Evolutionary conservation across 2,329 filamentous ascomycete species (phyloP).

Genomic region (Neurospora sp.): DNA sequence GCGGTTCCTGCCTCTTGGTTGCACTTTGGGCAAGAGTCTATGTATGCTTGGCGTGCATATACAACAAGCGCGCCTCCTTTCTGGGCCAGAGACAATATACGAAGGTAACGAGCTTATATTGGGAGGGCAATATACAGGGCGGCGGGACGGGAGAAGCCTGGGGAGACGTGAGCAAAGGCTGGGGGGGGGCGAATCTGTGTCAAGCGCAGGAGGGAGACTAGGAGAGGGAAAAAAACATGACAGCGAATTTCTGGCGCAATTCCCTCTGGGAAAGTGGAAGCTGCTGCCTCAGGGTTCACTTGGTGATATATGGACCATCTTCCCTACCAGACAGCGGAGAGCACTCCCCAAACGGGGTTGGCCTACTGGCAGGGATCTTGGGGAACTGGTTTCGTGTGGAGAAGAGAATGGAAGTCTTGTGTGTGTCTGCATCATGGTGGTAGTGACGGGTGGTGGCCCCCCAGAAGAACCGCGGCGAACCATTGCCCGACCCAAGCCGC

Average conservation of each 20-base stretch:
- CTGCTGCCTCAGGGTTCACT: slow-evolving; percentile 14
- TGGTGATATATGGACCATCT: slow-evolving; percentile 20
- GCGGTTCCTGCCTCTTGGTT: slow-evolving; percentile 18
- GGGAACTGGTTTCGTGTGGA: slow-evolving; percentile 15
- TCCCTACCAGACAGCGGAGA: slow-evolving; percentile 11
- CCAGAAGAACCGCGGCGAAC: slow-evolving; percentile 1
- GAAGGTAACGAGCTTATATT: slow-evolving; percentile 32
- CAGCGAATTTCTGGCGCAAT: slow-evolving; percentile 10
- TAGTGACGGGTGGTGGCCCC: slow-evolving; percentile 3
- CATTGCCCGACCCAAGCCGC: neutral
- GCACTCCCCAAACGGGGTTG: slow-evolving; percentile 13
- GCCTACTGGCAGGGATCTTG: slow-evolving; percentile 15
- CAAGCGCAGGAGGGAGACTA: slow-evolving; percentile 6
- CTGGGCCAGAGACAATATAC: slow-evolving; percentile 29
- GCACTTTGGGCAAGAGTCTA: slow-evolving; percentile 22
- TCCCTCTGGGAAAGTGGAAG: slow-evolving; percentile 12
- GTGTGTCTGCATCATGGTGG: slow-evolving; percentile 11
- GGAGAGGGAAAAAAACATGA: slow-evolving; percentile 2
- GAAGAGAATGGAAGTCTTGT: slow-evolving; percentile 2
- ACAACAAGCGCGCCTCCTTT: slow-evolving; percentile 23
- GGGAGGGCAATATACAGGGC: slow-evolving; percentile 28
- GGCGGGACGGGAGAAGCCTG: slow-evolving; percentile 25
- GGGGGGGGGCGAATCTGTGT: slow-evolving; percentile 8
- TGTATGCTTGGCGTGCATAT: slow-evolving; percentile 31
- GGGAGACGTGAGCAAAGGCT: slow-evolving; percentile 10